These are phyloP conservation scores for Leccinum fallax DNA, from an alignment of 1,284 basidiomycete genomes.

Conservation along the genomic window DNA sequence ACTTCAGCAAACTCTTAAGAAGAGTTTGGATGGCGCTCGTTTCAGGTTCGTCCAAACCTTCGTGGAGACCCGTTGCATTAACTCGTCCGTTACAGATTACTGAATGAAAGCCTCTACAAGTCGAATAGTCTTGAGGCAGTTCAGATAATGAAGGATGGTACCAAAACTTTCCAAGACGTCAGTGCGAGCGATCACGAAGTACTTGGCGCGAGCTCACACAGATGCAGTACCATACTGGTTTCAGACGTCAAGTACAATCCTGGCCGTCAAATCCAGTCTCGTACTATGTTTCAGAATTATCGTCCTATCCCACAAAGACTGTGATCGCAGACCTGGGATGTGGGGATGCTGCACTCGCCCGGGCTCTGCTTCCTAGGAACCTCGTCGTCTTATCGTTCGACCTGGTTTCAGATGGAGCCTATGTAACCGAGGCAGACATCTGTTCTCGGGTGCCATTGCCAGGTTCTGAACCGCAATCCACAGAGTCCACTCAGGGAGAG, in stretches of 20 bases:
- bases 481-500: conserved; percentile 48
- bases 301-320: conserved; percentile 61
- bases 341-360: conserved; percentile 90
- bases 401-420: conserved; percentile 72
- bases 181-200: conserved; percentile 15
- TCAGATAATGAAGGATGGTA: conserved; percentile 81
- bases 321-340: conserved; percentile 94
- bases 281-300: conserved; percentile 66
- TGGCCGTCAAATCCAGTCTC: conserved; percentile 93
- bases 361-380: conserved; percentile 67
- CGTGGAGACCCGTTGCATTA: conserved; percentile 5
- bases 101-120: conserved; percentile 89
- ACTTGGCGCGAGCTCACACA: conserved; percentile 9
- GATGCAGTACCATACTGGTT: conserved; percentile 85
- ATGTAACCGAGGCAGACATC: conserved; percentile 80
- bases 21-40: conserved; percentile 79
- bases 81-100: conserved; percentile 54
- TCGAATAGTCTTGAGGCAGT: conserved; percentile 74
- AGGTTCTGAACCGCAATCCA: conserved; percentile 64
- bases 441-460: conserved; percentile 77
- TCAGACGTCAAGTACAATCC: conserved; percentile 83
- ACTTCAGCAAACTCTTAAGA: conserved; percentile 76
- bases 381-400: conserved; percentile 80
- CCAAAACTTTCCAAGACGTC: conserved; percentile 77
- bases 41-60: conserved; percentile 61